Evolutionary conservation across 352 stramenopile genomes (phyloP).

Genomic region (Thalassiosira mediterranea): DNA sequence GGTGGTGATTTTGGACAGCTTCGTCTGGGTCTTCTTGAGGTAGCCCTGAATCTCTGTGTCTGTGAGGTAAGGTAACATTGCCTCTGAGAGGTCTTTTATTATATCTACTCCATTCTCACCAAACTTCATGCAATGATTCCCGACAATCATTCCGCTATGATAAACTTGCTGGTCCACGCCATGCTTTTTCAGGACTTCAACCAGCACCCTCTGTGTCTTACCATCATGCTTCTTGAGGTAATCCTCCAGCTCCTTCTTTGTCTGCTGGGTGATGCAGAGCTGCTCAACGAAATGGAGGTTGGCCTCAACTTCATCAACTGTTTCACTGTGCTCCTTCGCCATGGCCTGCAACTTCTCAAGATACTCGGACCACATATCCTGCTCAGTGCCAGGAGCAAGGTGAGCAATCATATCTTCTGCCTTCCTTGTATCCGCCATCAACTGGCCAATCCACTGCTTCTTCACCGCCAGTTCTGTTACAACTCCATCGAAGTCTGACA

Average conservation of each 20-base stretch:
- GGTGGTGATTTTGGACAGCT: not conserved
- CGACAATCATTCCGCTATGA: slow-evolving; percentile 5
- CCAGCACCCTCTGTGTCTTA: not conserved
- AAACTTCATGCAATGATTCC: slow-evolving; percentile 19
- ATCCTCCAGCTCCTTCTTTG: slow-evolving; percentile 1
- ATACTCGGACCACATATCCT: not conserved
- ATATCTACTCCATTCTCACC: slow-evolving; percentile 7
- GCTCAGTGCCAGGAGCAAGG: not conserved
- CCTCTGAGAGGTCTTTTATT: too few species aligned
- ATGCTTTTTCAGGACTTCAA: not conserved
- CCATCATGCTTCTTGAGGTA: slow-evolving; percentile 22
- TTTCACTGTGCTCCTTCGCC: not conserved
- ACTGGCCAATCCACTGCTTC: not conserved
- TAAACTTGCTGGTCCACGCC: slow-evolving; percentile 18
- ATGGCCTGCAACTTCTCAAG: not conserved
- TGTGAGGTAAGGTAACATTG: too few species aligned
- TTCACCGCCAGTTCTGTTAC: not conserved
- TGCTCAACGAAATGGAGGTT: too few species aligned
- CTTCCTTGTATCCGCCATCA: not conserved
- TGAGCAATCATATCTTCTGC: too few species aligned
- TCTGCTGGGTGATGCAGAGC: not conserved
- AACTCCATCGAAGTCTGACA: not conserved
- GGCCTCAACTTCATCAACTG: not conserved
- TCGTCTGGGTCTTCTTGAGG: not conserved
- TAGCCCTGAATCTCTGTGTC: too few species aligned